phyloP scores from a whole-genome alignment of 345 rosid genomes.

The Bretschneidera sinensis region DNA sequence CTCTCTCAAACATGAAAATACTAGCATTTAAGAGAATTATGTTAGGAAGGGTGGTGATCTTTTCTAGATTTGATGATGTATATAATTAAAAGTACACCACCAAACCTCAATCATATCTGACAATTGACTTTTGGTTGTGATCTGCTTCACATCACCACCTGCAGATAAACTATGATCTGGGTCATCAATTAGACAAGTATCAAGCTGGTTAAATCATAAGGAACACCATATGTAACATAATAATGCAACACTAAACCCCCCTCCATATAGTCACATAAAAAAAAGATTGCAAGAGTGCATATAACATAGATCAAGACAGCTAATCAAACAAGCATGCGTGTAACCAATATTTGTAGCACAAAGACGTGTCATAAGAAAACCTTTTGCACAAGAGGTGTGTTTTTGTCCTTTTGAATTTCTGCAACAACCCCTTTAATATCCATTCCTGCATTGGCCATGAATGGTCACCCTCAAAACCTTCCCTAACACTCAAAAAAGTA shows the following conservation, averaged over 20 bases:
- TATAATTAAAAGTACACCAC: slow-evolving; percentile 21
- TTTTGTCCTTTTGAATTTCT: slow-evolving; percentile 65
- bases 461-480: slow-evolving; percentile 35
- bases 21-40: background rate
- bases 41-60: background rate
- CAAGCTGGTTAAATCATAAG: background rate
- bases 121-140: slow-evolving; percentile 54
- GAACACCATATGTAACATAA: background rate
- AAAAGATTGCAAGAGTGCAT: background rate
- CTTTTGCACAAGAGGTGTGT: slow-evolving; percentile 76
- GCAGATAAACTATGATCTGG: slow-evolving; percentile 54
- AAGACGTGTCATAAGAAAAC: slow-evolving; percentile 31
- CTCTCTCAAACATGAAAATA: background rate
- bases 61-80: slow-evolving; percentile 8
- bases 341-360: slow-evolving; percentile 10
- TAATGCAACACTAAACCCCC: background rate
- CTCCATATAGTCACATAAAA: background rate
- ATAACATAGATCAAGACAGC: slow-evolving; percentile 2
- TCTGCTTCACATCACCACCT: slow-evolving; percentile 94
- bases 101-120: slow-evolving; percentile 91
- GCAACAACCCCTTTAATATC: slow-evolving; percentile 88
- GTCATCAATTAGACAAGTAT: slow-evolving; percentile 23
- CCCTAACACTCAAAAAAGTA: slow-evolving; percentile 14
- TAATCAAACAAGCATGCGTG: slow-evolving; percentile 5
- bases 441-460: slow-evolving; percentile 66